Base-by-base conservation (phyloP, 1,139 yeast genomes). In the Saccharomycopsis crataegensis region DNA sequence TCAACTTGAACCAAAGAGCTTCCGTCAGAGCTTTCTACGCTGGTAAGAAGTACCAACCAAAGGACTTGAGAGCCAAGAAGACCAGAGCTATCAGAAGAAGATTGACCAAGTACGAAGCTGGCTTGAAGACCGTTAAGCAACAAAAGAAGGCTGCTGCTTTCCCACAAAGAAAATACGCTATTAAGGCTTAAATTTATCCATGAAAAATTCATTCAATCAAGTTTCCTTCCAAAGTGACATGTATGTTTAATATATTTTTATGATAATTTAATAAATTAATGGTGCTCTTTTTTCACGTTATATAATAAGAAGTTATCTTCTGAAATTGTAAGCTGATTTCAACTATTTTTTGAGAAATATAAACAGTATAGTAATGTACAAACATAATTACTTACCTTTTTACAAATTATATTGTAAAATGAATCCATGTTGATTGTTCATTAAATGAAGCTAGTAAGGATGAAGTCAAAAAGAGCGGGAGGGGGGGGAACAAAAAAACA, bases 41-140 rank as follows among this genome's bases (percentile, higher is more conserved):
- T 67, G 96, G 91, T 78, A 90, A 90, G 85, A 91, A 90, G 80
- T 87, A 83, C 84, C 82, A 84, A 75, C 99, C 99, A 81, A 91
- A 91, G 83, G 98, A 91, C 76, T 84, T 93, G 79, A 93, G 98
- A 82, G 96, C 89, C 71, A 93, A 93, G 91, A 88, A 93, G 86
- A 93, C 99, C 78, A 93, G 98, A 85, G 98, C 99, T 76, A 79
- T 93, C 77, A 91, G 99, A 87, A 89, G 98, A 83, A 82, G 84
- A 75, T 83, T 93, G 74, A 83, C 97, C 75, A 80, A 86, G 73
- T 76, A 77, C 76, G 97, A 93, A 80, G 83, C 87, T 73, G 71
- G 81, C 67, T 78, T 79, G 75, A 77, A 79, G 76, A 91, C 98
- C 72, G 85, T 77, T 68, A 90, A 87, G 82, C 90, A 91, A 71